Percentiles rank a stretch among this genome's conserved stretches.
These are phyloP conservation scores for Achlya hypogyna DNA, from an alignment of 352 stramenopile genomes.

Conservation along the genomic window DNA sequence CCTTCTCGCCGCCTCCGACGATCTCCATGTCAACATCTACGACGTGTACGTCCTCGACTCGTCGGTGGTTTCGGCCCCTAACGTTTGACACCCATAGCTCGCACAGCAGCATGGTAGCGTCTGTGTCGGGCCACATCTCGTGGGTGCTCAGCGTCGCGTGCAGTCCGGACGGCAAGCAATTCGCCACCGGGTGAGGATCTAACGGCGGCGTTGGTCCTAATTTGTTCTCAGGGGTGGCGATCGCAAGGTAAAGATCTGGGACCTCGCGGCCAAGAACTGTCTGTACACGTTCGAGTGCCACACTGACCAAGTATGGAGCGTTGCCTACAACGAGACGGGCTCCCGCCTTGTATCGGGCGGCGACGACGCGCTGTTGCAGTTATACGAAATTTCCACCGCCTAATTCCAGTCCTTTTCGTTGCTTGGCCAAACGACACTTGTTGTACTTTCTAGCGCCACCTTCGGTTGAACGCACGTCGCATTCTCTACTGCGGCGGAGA, in stretches of 20 bases:
- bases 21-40: conserved; percentile 90
- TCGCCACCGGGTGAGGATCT: conserved; percentile 79
- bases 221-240: conserved; percentile 52
- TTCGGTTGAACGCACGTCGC: neutral
- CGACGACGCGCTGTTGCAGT: conserved; percentile 81
- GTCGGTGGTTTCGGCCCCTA: too few relatives aligned
- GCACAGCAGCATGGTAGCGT: conserved; percentile 67
- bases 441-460: neutral
- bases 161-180: conserved; percentile 73
- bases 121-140: conserved; percentile 81
- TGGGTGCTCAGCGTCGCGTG: conserved; percentile 83
- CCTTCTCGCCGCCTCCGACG: conserved; percentile 83
- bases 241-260: conserved; percentile 89
- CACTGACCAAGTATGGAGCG: conserved; percentile 87
- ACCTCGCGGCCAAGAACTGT: conserved; percentile 78
- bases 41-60: conserved; percentile 60
- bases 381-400: conserved; percentile 74
- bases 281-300: conserved; percentile 86
- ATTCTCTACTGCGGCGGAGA: neutral
- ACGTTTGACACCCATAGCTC: conserved; percentile 26
- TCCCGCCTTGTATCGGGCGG: conserved; percentile 80
- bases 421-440: too few relatives aligned
- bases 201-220: too few relatives aligned
- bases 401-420: too few relatives aligned
- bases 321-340: conserved; percentile 82